Conservation (phyloP, 2,329 filamentous ascomycete species). For the Neopestalotiopsis clavispora region DNA sequence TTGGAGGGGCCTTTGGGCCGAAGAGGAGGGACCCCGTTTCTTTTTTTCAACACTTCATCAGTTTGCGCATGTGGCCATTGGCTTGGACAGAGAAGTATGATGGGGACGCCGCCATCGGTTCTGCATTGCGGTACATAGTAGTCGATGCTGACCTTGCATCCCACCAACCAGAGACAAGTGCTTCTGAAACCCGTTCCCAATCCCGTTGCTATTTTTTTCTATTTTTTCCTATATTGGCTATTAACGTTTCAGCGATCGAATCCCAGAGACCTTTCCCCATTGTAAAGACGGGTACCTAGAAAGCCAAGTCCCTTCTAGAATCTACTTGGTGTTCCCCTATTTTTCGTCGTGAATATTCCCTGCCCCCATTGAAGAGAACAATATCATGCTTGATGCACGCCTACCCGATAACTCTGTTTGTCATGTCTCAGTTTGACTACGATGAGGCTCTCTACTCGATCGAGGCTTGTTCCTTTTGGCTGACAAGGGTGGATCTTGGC, state of each 20-base stretch:
- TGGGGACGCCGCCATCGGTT: background rate
- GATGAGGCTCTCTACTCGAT: constrained; percentile 8
- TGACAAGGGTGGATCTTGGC: constrained; percentile 9
- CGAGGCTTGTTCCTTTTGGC: constrained; percentile 10
- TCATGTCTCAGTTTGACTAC: background rate
- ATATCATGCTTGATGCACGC: background rate
- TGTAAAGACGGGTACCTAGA: background rate
- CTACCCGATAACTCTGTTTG: background rate
- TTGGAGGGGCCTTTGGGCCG: too few relatives aligned
- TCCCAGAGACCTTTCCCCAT: background rate
- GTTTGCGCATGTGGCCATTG: background rate
- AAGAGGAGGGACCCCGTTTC: too few relatives aligned
- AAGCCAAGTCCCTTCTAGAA: background rate
- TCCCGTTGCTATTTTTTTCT: background rate
- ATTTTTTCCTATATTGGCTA: background rate
- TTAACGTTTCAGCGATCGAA: background rate
- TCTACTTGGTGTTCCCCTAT: background rate
- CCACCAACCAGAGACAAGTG: background rate
- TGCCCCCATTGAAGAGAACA: background rate
- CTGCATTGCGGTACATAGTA: background rate
- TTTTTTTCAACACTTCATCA: background rate
- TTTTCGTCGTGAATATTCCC: background rate
- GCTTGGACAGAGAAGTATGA: background rate
- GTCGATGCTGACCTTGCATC: background rate
- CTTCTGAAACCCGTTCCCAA: background rate